Base-by-base conservation (phyloP, 495 filamentous ascomycete genomes). In the Aspergillus asperescens region DNA sequence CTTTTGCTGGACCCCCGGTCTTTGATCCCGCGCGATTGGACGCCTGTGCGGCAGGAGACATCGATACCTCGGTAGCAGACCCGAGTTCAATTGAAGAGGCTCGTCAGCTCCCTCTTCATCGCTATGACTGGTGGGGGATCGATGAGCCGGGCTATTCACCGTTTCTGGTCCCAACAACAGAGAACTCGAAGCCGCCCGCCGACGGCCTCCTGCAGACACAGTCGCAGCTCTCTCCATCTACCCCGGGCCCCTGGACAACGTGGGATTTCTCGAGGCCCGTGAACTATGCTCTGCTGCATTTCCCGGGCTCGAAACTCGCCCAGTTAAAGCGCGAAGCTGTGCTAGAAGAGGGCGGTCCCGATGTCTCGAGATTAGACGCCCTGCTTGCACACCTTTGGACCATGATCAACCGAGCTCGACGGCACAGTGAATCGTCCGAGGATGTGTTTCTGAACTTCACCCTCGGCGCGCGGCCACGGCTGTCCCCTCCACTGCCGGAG, bases 381-480 rank as follows among this genome's bases (percentile, higher is more conserved):
- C 25, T 71, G 5, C 43, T 71, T 19, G 66, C 66, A 2, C 65
- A 69, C 29, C 42, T 69, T 25, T 69, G 66, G 68, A 54, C 57
- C 2, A 48, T 50, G 6, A 62, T 71, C 32, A 59, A 54, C 31
- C 62, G 60, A 10, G 62, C 66, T 1, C 62, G 68, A 4, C 52
- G 60, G 5, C 45, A 25, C 0, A 23, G 28, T 16, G 6, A 1
- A 13, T 15, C 43, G 34, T 37, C 35, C 4, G 19, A 13, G 5
- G 24, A 48, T 6, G 44, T 55, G 10, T 43, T 27, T 0, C 16
- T 55, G 9, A 15, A 49, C 38, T 13, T 49, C 13, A 48, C 44
- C 19, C 38, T 55, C 12, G 52, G 45, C 1, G n/a, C 44, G 23
- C 25, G 52, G 3, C 43, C 19, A 28, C 45, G 52, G 8, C 45